These are phyloP conservation scores for Royoungia palumana DNA, from an alignment of 768 basidiomycete species.

Conservation along the genomic window DNA sequence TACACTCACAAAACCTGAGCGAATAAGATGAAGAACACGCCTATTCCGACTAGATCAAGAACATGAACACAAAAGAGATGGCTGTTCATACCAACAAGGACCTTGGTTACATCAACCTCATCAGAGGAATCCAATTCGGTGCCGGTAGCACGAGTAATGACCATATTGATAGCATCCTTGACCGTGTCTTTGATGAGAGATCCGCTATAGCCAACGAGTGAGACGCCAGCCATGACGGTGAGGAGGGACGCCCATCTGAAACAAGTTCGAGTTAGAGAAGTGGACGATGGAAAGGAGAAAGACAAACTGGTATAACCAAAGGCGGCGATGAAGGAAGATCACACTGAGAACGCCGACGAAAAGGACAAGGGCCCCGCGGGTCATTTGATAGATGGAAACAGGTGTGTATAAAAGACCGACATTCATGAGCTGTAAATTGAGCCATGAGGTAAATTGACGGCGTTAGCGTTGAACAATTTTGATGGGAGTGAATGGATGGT, in stretches of 20 bases:
- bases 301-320: slow-evolving; percentile 82
- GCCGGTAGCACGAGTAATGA: slow-evolving; percentile 19
- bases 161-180: slow-evolving; percentile 40
- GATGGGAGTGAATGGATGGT: slow-evolving; percentile 3
- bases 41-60: slow-evolving; percentile 37
- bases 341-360: slow-evolving; percentile 93
- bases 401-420: slow-evolving; percentile 93
- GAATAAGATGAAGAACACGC: slow-evolving; percentile 87
- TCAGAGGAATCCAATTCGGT: slow-evolving; percentile 46
- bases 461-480: slow-evolving; percentile 16
- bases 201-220: slow-evolving; percentile 83
- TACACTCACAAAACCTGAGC: slow-evolving; percentile 84
- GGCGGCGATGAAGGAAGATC: slow-evolving; percentile 79
- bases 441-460: slow-evolving; percentile 9
- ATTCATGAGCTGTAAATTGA: slow-evolving; percentile 71
- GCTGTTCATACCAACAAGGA: slow-evolving; percentile 58
- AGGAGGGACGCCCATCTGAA: slow-evolving; percentile 85
- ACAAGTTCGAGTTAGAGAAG: not conserved
- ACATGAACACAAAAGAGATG: slow-evolving; percentile 11
- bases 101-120: slow-evolving; percentile 61
- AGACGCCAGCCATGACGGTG: slow-evolving; percentile 83
- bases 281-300: slow-evolving; percentile 3
- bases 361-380: slow-evolving; percentile 85
- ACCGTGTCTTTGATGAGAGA: slow-evolving; percentile 78
- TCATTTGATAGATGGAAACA: slow-evolving; percentile 98